Percentiles rank a stretch among this genome's conserved stretches.
Conservation (phyloP, 2,329 filamentous ascomycete genomes). For the Massarina eburnea region DNA sequence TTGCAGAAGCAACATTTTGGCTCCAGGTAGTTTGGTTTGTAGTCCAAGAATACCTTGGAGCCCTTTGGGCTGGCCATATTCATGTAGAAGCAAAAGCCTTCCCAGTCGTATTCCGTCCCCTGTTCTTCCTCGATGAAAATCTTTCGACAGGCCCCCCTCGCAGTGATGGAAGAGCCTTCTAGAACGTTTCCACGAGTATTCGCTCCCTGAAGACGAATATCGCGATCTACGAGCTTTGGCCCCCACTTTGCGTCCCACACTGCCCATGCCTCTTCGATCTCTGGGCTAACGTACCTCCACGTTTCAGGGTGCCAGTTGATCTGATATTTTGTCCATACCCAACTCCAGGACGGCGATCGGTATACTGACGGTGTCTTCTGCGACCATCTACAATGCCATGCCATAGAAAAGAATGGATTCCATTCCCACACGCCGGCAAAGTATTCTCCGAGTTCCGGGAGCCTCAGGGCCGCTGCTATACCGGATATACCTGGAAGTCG, state of each 20-base stretch:
- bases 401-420: conserved; percentile 13
- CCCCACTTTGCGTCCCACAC: not conserved
- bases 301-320: conserved; percentile 63
- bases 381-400: not conserved
- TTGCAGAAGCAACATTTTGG: not conserved
- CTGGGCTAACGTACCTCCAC: not conserved
- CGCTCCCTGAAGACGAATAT: not conserved
- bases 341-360: conserved; percentile 9
- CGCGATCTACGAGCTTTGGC: not conserved
- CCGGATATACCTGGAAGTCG: conserved; percentile 8
- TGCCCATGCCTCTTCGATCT: not conserved
- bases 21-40: not conserved
- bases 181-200: not conserved
- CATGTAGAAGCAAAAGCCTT: not conserved
- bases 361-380: not conserved
- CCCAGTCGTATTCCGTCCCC: not conserved
- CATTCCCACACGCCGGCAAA: conserved; percentile 10
- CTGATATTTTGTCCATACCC: conserved; percentile 3
- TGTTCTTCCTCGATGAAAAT: not conserved
- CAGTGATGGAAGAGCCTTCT: not conserved
- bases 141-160: not conserved
- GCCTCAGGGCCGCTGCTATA: conserved; percentile 3
- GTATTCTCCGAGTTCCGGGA: conserved; percentile 6
- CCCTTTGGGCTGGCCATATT: not conserved
- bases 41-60: not conserved